These are phyloP conservation scores for Penicillium bialowiezense DNA, from an alignment of 495 filamentous ascomycete genomes.

Conservation along the genomic window DNA sequence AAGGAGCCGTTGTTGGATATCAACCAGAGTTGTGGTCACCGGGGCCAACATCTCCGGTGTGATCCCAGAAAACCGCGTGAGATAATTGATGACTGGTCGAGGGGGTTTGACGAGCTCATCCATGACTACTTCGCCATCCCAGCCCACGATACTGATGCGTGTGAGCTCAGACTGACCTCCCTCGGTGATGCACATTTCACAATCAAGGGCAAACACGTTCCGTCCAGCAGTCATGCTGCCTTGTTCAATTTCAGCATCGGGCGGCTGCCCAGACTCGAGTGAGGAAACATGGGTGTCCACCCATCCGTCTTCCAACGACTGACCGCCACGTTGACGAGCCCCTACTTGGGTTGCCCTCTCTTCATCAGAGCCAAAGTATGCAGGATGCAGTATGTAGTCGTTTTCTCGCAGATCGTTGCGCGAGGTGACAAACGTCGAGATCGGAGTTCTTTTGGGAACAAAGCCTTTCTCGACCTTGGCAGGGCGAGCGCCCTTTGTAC, in stretches of 20 bases:
- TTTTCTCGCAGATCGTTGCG: conserved; percentile 74
- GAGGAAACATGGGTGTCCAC: conserved; percentile 69
- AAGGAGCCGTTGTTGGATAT: conserved; percentile 78
- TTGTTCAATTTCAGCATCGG: conserved; percentile 66
- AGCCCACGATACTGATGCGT: conserved; percentile 78
- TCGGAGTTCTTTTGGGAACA: conserved; percentile 67
- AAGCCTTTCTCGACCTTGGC: conserved; percentile 57
- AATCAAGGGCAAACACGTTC: conserved; percentile 82
- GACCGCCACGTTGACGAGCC: conserved; percentile 38
- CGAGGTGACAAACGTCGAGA: conserved; percentile 71
- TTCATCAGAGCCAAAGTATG: conserved; percentile 46
- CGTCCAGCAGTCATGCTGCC: conserved; percentile 83
- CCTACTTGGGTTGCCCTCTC: conserved; percentile 44
- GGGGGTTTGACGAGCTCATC: conserved; percentile 91
- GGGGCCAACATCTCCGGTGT: conserved; percentile 75
- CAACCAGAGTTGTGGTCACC: conserved; percentile 76
- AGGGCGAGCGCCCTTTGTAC: conserved; percentile 51
- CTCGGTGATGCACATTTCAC: conserved; percentile 92
- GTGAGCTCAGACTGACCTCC: conserved; percentile 75
- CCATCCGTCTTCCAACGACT: conserved; percentile 67
- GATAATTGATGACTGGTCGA: conserved; percentile 80
- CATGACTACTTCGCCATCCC: conserved; percentile 78
- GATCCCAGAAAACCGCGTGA: conserved; percentile 87
- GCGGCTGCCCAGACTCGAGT: conserved; percentile 63
- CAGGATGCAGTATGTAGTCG: conserved; percentile 78